Conservation (phyloP, 108 stramenopile species). For the Phaeodactylum tricornutum region DNA sequence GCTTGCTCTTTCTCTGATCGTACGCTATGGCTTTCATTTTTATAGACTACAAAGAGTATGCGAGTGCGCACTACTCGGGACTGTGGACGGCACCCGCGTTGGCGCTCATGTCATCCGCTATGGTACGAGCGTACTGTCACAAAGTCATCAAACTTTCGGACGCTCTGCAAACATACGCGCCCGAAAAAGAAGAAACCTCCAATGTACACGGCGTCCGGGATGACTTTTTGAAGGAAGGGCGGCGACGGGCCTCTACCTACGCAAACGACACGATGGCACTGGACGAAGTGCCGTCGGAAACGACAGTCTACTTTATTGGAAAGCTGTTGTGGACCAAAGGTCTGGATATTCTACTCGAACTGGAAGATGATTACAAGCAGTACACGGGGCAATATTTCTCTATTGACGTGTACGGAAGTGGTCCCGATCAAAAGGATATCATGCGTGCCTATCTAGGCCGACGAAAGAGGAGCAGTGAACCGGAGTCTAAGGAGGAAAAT, state of each 20-base stretch:
- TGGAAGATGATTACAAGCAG: slow-evolving; percentile 59
- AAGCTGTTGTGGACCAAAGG: slow-evolving; percentile 86
- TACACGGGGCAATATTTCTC: slow-evolving; percentile 52
- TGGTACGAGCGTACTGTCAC: slow-evolving; percentile 85
- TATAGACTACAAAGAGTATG: slow-evolving; percentile 44
- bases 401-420: slow-evolving; percentile 73
- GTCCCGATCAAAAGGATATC: slow-evolving; percentile 70
- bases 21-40: neutral
- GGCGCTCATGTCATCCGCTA: slow-evolving; percentile 56
- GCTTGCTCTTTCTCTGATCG: neutral
- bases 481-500: neutral
- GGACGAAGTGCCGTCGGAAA: slow-evolving; percentile 6
- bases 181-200: slow-evolving; percentile 60
- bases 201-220: slow-evolving; percentile 86
- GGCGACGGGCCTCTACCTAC: neutral
- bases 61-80: slow-evolving; percentile 28
- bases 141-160: slow-evolving; percentile 79
- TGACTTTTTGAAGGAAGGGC: slow-evolving; percentile 26
- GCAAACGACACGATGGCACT: neutral
- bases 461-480: neutral
- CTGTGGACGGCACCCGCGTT: slow-evolving; percentile 67
- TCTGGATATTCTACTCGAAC: slow-evolving; percentile 56
- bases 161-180: slow-evolving; percentile 66
- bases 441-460: slow-evolving; percentile 57
- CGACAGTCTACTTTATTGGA: slow-evolving; percentile 72